Percentiles rank a stretch among this genome's conserved stretches.
These are phyloP conservation scores for Phytopythium helicoides DNA, from an alignment of 352 stramenopile species.

Conservation along the genomic window DNA sequence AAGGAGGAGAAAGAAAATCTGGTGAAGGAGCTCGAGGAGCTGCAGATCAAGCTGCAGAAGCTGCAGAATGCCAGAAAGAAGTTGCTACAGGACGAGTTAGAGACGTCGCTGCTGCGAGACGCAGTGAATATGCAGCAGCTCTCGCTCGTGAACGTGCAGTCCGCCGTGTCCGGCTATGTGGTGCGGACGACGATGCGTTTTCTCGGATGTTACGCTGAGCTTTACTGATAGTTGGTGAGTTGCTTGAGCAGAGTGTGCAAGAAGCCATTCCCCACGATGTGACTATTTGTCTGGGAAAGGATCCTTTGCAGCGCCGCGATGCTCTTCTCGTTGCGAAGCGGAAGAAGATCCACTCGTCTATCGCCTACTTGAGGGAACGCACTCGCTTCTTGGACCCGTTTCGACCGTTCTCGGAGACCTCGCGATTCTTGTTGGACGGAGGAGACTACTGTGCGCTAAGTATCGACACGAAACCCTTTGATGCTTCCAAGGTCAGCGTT, in stretches of 20 bases:
- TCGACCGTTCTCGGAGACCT: slow-evolving; percentile 34
- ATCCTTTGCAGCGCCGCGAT: slow-evolving; percentile 26
- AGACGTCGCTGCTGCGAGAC: slow-evolving; percentile 10
- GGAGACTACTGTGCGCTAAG: slow-evolving; percentile 45
- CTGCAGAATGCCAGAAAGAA: no score
- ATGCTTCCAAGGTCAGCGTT: slow-evolving; percentile 13
- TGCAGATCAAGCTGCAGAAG: no score
- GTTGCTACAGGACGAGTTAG: background rate
- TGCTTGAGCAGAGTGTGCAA: background rate
- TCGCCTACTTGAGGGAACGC: slow-evolving; percentile 36
- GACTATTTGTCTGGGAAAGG: slow-evolving; percentile 32
- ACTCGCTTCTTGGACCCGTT: slow-evolving; percentile 33
- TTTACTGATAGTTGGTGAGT: background rate
- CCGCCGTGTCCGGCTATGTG: slow-evolving; percentile 14
- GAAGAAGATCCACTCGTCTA: slow-evolving; percentile 13
- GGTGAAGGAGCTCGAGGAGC: no score
- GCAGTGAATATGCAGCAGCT: slow-evolving; percentile 22
- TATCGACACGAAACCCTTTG: slow-evolving; percentile 45
- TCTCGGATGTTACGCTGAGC: no score
- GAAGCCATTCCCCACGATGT: slow-evolving; percentile 25
- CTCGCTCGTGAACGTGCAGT: slow-evolving; percentile 15
- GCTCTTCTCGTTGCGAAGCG: slow-evolving; percentile 15
- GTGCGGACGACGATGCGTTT: no score
- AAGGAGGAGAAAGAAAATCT: no score
- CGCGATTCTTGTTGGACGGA: slow-evolving; percentile 32